Percentiles rank a stretch among this genome's conserved stretches.
These are phyloP conservation scores for Penicillium sumatraense DNA, from an alignment of 2,329 filamentous ascomycete genomes.

Conservation along the genomic window DNA sequence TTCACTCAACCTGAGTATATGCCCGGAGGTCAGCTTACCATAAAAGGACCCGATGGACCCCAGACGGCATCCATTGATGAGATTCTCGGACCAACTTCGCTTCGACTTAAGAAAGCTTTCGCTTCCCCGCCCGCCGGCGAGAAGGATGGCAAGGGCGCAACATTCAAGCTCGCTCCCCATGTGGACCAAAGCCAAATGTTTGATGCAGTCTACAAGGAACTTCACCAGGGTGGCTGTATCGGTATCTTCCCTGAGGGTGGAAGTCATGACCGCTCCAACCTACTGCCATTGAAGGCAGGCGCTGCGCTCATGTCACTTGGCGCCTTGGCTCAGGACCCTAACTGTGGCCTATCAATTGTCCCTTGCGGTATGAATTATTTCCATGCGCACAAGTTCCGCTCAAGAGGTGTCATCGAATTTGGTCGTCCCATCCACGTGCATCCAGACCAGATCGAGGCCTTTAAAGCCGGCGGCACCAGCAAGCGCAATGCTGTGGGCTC, in stretches of 20 bases:
- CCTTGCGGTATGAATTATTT: slow-evolving; percentile 99
- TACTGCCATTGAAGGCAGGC: slow-evolving; percentile 88
- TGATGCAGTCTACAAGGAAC: slow-evolving; percentile 84
- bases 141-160: slow-evolving; percentile 61
- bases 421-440: slow-evolving; percentile 86
- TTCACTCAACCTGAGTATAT: slow-evolving; percentile 74
- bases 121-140: slow-evolving; percentile 65
- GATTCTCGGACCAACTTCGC: slow-evolving; percentile 75
- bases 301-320: slow-evolving; percentile 96
- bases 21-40: slow-evolving; percentile 78
- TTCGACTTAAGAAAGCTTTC: slow-evolving; percentile 83
- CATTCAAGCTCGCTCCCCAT: slow-evolving; percentile 84
- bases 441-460: slow-evolving; percentile 79
- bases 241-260: slow-evolving; percentile 96
- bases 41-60: slow-evolving; percentile 70
- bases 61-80: slow-evolving; percentile 81
- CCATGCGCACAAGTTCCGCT: slow-evolving; percentile 95
- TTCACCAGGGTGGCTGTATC: slow-evolving; percentile 83
- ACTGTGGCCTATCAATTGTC: slow-evolving; percentile 86
- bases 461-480: slow-evolving; percentile 69
- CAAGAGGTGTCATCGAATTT: slow-evolving; percentile 89
- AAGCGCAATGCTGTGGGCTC: slow-evolving; percentile 29
- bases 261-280: slow-evolving; percentile 87
- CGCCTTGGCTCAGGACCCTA: slow-evolving; percentile 76
- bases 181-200: slow-evolving; percentile 92